These are phyloP conservation scores for Trypanosoma mega DNA, from an alignment of 208 protist species.

Conservation along the genomic window DNA sequence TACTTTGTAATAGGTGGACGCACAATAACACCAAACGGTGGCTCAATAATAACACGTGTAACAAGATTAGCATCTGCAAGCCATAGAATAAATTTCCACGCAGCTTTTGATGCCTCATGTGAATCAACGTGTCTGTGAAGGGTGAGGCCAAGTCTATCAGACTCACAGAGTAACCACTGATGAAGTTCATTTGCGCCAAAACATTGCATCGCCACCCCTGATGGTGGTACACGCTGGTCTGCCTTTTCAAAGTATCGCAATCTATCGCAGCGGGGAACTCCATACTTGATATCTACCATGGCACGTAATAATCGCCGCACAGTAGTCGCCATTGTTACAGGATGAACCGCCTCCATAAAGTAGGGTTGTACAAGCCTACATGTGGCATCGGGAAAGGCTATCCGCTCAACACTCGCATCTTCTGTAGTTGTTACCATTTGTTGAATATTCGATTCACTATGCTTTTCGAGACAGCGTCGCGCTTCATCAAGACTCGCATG, in stretches of 20 bases:
- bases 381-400: constrained; percentile 28
- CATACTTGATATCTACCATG: constrained; percentile 20
- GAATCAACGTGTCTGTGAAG: constrained; percentile 25
- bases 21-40: constrained; percentile 22
- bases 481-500: constrained; percentile 7
- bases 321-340: constrained; percentile 10
- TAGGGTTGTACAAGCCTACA: constrained; percentile 25
- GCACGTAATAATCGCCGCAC: constrained; percentile 11
- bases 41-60: constrained; percentile 27
- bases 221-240: constrained; percentile 18
- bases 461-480: background rate
- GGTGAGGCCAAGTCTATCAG: constrained; percentile 25
- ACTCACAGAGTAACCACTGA: constrained; percentile 24
- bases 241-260: constrained; percentile 27
- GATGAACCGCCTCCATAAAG: constrained; percentile 19
- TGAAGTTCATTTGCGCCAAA: constrained; percentile 27
- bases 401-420: background rate
- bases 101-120: constrained; percentile 17
- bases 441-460: background rate
- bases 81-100: constrained; percentile 32
- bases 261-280: constrained; percentile 24
- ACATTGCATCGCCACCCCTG: constrained; percentile 14
- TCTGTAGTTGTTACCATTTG: background rate
- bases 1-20: constrained; percentile 17
- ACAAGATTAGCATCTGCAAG: constrained; percentile 30